Percentiles rank a stretch among this genome's conserved stretches.
Conservation (phyloP, 208 protist genomes). For the Wallacemonas sp. region DNA sequence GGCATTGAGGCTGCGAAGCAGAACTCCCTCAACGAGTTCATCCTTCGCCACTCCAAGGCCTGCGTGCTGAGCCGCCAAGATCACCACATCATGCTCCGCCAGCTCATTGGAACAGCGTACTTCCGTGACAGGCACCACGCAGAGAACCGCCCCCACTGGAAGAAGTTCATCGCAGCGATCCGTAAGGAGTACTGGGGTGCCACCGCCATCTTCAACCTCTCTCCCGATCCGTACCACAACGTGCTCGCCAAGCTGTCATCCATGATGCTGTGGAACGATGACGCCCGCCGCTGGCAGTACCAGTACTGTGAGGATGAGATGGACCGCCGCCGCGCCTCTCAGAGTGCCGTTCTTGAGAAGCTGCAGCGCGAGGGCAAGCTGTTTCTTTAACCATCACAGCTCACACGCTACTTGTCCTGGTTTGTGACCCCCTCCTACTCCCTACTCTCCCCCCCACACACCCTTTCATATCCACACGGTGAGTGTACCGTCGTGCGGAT, state of each 20-base stretch:
- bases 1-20: slow-evolving; percentile 58
- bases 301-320: slow-evolving; percentile 63
- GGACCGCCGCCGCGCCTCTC: slow-evolving; percentile 39
- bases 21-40: slow-evolving; percentile 76
- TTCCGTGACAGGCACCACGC: slow-evolving; percentile 52
- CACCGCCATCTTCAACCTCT: slow-evolving; percentile 70
- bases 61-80: slow-evolving; percentile 60
- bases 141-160: slow-evolving; percentile 67
- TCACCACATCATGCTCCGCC: slow-evolving; percentile 86
- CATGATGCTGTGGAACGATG: slow-evolving; percentile 86
- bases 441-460: neutral
- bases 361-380: slow-evolving; percentile 61
- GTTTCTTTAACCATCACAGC: slow-evolving; percentile 39
- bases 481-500: slow-evolving; percentile 8
- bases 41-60: slow-evolving; percentile 51
- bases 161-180: slow-evolving; percentile 57
- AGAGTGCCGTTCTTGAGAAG: slow-evolving; percentile 48
- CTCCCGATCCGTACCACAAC: slow-evolving; percentile 84
- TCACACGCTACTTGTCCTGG: too few relatives aligned
- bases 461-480: neutral
- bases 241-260: slow-evolving; percentile 82
- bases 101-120: slow-evolving; percentile 76
- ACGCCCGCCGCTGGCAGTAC: slow-evolving; percentile 65
- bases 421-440: neutral
- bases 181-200: slow-evolving; percentile 83